Evolutionary conservation across 768 basidiomycete genomes (phyloP), one percentile per base, ranked within the genome.

Genomic region (Leccinum incarnatum): DNA sequence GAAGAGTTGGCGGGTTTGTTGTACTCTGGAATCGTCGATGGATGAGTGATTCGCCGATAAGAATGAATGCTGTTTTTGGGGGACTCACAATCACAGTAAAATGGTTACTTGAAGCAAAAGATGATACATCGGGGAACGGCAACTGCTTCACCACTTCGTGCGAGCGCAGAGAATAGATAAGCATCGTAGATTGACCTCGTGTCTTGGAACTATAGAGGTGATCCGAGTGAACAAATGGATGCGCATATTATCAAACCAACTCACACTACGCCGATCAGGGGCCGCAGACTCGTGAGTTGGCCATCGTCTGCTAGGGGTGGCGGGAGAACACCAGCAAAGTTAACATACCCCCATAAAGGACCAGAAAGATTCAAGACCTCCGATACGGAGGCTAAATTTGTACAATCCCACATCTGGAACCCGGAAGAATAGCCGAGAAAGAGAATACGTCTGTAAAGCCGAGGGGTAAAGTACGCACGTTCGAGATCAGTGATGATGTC

Each of bases 381-480:
- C 2, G 72, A 69, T 6, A 84, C 76, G 1, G 78, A 63, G 55
- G 73, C 80, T 9, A 88, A 69, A 59, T 81, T 76, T 12, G 80
- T 76, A 63, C 82, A 83, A 62, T 87, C 85, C 85, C 86, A 88
- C 19, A 86, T 75, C 65, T 86, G 82, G 42, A 88, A 64, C 5
- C 82, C 81, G 14, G 74, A 71, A 32, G 67, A 59, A 67, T 87
- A 87, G 5, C 78, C 84, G 15, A 87, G 72, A 53, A 87, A 67
- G 11, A 87, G 76, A 6, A 86, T 63, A 25, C 78, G 75, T 46
- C 81, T 80, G 32, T 29, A 56, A 34, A 54, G 29, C 40, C 15
- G 19, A 57, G 27, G 1, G 2, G 15, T 67, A 14, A 62, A 52
- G 14, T 23, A 62, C 32, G 54, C 56, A 58, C 54, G 42, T 58